Percentiles rank a stretch among this genome's conserved stretches.
These are phyloP conservation scores for Drechmeria coniospora DNA, from an alignment of 2,329 filamentous ascomycete genomes.

Conservation along the genomic window DNA sequence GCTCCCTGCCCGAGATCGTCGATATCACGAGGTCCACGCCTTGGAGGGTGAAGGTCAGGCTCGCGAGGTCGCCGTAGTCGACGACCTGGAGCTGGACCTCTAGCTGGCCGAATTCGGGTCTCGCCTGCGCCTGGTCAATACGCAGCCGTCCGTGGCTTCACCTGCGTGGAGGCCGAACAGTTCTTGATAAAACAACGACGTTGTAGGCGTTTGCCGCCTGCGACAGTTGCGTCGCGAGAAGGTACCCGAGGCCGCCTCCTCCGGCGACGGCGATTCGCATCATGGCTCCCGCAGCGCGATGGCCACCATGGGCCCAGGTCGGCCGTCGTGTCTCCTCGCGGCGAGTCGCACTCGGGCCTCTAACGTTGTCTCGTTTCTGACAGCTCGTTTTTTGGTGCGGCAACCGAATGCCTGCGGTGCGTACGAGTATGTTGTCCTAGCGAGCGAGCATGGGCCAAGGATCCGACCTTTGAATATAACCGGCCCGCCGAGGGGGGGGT, in stretches of 20 bases:
- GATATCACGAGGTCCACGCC: conserved; percentile 64
- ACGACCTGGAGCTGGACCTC: conserved; percentile 53
- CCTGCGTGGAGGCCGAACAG: conserved; percentile 7
- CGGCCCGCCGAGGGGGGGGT: conserved; percentile 2
- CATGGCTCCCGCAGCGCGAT: conserved; percentile 14
- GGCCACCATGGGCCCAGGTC: conserved; percentile 5
- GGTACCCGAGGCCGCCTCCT: conserved; percentile 27
- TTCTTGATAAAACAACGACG: conserved; percentile 54
- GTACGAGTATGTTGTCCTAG: no score
- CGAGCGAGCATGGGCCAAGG: no score
- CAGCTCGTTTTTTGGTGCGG: no score
- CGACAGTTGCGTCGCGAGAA: conserved; percentile 38
- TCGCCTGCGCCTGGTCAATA: conserved; percentile 24
- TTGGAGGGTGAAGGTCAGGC: conserved; percentile 48
- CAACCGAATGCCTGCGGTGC: no score
- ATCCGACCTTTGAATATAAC: no score
- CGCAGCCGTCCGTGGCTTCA: conserved; percentile 1
- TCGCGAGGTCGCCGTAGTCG: conserved; percentile 45
- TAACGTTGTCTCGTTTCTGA: no score
- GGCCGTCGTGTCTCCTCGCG: conserved; percentile 3
- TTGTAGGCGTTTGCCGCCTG: conserved; percentile 44
- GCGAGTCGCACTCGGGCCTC: no score
- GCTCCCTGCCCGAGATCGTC: conserved; percentile 49
- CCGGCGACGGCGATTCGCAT: conserved; percentile 35
- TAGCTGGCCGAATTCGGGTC: conserved; percentile 35